Evolutionary conservation across 2,329 filamentous ascomycete species (phyloP).

Genomic region (Tolypocladium tundrense): DNA sequence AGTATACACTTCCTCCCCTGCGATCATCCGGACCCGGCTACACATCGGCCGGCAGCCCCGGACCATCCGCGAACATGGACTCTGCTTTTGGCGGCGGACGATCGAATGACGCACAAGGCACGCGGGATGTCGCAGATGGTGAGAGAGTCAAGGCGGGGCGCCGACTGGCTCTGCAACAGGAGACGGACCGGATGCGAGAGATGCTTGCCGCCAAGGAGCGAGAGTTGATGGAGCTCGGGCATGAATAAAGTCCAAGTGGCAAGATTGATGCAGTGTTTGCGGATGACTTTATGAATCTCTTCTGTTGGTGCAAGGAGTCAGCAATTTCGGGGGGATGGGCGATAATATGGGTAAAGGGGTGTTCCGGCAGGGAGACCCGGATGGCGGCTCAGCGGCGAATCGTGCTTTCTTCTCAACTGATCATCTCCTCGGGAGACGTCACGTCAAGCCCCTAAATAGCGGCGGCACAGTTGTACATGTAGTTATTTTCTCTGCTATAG

Average conservation of each 20-base stretch:
- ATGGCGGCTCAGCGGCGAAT: background rate
- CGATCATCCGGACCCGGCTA: slow-evolving; percentile 32
- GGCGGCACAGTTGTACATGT: background rate
- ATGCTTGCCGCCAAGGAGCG: slow-evolving; percentile 63
- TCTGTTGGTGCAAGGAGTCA: slow-evolving; percentile 3
- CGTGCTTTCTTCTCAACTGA: background rate
- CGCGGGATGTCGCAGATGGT: slow-evolving; percentile 26
- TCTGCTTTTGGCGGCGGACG: slow-evolving; percentile 7
- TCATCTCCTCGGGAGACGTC: background rate
- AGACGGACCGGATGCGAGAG: slow-evolving; percentile 68
- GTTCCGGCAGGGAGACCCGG: background rate
- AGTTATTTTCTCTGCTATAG: background rate
- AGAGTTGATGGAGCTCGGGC: slow-evolving; percentile 41
- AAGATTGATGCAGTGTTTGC: slow-evolving; percentile 8
- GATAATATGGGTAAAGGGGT: background rate
- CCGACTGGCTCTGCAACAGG: slow-evolving; percentile 55
- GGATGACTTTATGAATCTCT: slow-evolving; percentile 14
- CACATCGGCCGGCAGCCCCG: slow-evolving; percentile 27
- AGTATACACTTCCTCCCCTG: slow-evolving; percentile 31
- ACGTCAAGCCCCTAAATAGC: background rate
- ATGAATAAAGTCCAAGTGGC: slow-evolving; percentile 4
- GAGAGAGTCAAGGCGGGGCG: slow-evolving; percentile 49
- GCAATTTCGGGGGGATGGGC: background rate
- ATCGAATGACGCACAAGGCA: slow-evolving; percentile 6
- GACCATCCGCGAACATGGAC: slow-evolving; percentile 24